phyloP scores from a whole-genome alignment of 257 asterid species.

The Catharanthus roseus region DNA sequence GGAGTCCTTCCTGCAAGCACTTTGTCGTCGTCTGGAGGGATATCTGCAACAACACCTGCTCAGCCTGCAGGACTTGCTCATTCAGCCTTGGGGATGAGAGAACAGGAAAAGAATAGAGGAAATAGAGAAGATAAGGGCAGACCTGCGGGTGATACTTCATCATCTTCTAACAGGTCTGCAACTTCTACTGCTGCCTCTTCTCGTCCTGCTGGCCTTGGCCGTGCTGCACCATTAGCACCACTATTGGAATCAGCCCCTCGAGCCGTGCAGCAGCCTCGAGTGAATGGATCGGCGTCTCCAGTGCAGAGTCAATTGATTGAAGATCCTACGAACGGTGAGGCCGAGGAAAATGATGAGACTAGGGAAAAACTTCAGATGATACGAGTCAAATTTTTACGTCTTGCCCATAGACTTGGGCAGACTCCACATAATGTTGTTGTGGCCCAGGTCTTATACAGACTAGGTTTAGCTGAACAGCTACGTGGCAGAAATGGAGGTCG shows the following conservation, averaged over 20 bases:
- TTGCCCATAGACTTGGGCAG: constrained; percentile 94
- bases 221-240: constrained; percentile 73
- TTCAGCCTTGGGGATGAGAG: constrained; percentile 46
- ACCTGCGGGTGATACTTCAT: constrained; percentile 34
- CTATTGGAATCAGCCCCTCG: constrained; percentile 73
- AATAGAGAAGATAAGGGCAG: constrained; percentile 22
- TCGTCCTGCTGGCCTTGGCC: constrained; percentile 95
- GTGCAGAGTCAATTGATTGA: constrained; percentile 64
- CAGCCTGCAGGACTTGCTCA: constrained; percentile 54
- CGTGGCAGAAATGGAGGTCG: constrained; percentile 92
- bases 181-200: constrained; percentile 32
- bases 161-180: constrained; percentile 34
- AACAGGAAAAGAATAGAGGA: constrained; percentile 14
- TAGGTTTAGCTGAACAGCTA: constrained; percentile 95
- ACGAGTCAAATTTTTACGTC: constrained; percentile 91
- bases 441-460: constrained; percentile 93
- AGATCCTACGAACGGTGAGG: constrained; percentile 64
- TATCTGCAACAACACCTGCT: constrained; percentile 17
- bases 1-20: constrained; percentile 26
- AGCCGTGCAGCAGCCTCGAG: constrained; percentile 67
- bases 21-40: constrained; percentile 21
- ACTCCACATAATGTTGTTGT: constrained; percentile 98
- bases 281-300: constrained; percentile 64
- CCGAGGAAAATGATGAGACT: constrained; percentile 94
- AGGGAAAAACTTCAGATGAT: constrained; percentile 99